Base-by-base conservation (phyloP, 495 filamentous ascomycete genomes). In the Trichoderma virens region DNA sequence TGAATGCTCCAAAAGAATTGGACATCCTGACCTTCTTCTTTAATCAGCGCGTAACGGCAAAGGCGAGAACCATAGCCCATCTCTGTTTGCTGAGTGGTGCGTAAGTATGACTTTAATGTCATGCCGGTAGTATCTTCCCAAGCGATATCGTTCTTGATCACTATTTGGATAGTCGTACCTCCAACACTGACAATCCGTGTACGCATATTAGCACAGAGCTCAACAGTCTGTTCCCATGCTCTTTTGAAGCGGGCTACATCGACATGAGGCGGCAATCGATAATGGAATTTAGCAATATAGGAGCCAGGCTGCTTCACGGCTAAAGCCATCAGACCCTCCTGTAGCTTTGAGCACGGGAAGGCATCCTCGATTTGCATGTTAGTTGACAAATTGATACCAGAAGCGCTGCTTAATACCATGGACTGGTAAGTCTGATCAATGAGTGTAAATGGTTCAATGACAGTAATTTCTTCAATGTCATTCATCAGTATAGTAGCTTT, bases 141-240 rank as follows among this genome's bases (percentile, higher is more conserved):
- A 43, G 30, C 63, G 5, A 54, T 16, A 1, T 45, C 65, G 60
- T 65, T 38, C 6, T 68, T 60, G 31, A 72, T 61, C 7, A 75
- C 64, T 0, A 70, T 61, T n/a, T 68, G 72, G 9, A 67, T 41
- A 14, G 72, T 67, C 5, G 75, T 65, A 2, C 45, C 8, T 14
- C 60, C 60, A 61, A 35, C 18, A 6, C 9, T 61, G 30, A 41
- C 27, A 13, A 61, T 61, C 5, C 83, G 81, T 11, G 88, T 92
- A 35, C 89, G 80, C 9, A 91, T 80, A 65, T 90, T 88, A 45
- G 87, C 83, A 65, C 81, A 79, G 6, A 79, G 72, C 1, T 80
- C 71, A 20, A 84, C 73, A 23, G 85, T 81, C 5, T 67, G 69
- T 60, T 79, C 68, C 84, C 83, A 86, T 14, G 83, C 79, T 2